Conservation (phyloP, 2,329 filamentous ascomycete species). For the Colletotrichum tropicicola region DNA sequence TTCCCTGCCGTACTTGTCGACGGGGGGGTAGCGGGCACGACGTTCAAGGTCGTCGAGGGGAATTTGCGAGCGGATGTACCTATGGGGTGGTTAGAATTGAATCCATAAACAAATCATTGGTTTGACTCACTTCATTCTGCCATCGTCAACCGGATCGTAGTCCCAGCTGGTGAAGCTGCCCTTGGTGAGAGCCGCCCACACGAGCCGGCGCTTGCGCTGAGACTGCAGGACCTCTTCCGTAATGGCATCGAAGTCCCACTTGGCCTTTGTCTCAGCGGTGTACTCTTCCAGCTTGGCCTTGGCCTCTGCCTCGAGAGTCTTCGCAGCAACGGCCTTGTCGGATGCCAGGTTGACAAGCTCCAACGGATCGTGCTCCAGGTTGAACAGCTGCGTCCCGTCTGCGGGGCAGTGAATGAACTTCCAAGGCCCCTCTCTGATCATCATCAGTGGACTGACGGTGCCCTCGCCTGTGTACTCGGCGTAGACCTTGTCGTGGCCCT, state of each 20-base stretch:
- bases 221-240: constrained; percentile 77
- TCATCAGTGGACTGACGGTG: constrained; percentile 87
- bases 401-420: constrained; percentile 90
- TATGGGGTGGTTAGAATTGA: constrained; percentile 47
- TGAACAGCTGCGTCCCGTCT: constrained; percentile 86
- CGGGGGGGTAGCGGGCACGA: constrained; percentile 75
- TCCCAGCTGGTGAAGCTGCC: constrained; percentile 88
- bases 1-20: constrained; percentile 64
- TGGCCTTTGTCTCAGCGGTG: constrained; percentile 74
- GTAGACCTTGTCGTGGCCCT: constrained; percentile 87
- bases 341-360: constrained; percentile 79
- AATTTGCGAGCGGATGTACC: constrained; percentile 87
- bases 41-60: constrained; percentile 84
- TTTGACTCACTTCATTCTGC: constrained; percentile 66
- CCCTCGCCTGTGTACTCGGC: constrained; percentile 96
- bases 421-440: constrained; percentile 91
- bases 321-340: constrained; percentile 41
- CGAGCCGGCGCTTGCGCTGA: constrained; percentile 81
- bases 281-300: constrained; percentile 70
- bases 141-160: constrained; percentile 78
- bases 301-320: constrained; percentile 53
- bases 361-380: constrained; percentile 77
- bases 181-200: constrained; percentile 81
- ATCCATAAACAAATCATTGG: constrained; percentile 39
- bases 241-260: constrained; percentile 85